Evolutionary conservation across 805 yeast genomes (phyloP), one percentile per base, ranked within the genome.

Genomic region (Candida vaughaniae): DNA sequence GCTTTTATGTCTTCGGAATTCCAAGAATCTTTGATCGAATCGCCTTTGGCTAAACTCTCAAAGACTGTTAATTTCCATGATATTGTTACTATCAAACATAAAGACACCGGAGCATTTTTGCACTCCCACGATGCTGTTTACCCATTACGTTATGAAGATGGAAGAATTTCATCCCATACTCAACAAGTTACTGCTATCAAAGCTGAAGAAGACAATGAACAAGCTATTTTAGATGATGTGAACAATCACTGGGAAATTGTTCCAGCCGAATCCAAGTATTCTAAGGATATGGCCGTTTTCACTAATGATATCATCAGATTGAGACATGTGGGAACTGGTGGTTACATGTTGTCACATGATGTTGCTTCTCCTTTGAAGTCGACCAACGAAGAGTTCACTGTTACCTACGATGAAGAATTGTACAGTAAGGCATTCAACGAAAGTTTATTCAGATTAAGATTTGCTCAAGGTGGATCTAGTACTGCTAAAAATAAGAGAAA

Each of bases 111-210:
- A 1, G 82, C 88, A 11, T 74, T 77, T 38, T 73, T 93, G 52
- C 97, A 93, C 60, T 91, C 98, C 2, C 97, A 90, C 57, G 55
- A 62, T 15, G 75, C 68, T 33, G 63, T 64, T 28, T 93, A 90
- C 59, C 98, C 98, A 26, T 70, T 89, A 49, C 82, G 98, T 58
- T 93, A 93, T 55, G 96, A 90, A 43, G 97, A 93, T 59, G 98
- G 98, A 7, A 82, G 99, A 66, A 73, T 93, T 34, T 89, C 96
- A 1, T 88, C 97, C 5, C 83, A 86, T 60, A 89, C 93, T 41
- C 98, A 93, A 68, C 96, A 90, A 65, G 95, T 93, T 31, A 89
- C 97, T 3, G 82, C 86, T 51, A 60, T 67, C 5, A 42, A 45
- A 16, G 31, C 29, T n/a, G 27, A 6, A 20, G 62, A 69, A 41